These are phyloP conservation scores for Oryza meridionalis DNA, from an alignment of 176 grass and related monocot genomes.

Conservation along the genomic window DNA sequence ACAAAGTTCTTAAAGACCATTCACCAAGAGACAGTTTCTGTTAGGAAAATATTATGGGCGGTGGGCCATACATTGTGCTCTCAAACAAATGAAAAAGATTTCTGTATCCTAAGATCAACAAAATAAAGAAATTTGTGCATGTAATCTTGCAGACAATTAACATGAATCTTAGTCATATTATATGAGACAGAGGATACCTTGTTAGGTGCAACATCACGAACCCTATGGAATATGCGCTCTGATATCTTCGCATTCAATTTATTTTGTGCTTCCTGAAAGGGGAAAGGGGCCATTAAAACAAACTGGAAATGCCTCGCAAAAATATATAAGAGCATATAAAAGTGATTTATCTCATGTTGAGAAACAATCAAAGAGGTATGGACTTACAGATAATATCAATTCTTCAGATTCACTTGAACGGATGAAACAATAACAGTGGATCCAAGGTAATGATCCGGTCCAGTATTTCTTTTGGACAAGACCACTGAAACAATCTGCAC, in stretches of 20 bases:
- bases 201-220: conserved; percentile 94
- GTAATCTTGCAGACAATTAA: conserved; percentile 7
- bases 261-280: conserved; percentile 72
- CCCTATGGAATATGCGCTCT: conserved; percentile 74
- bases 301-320: conserved; percentile 10
- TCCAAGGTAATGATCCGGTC: conserved; percentile 79
- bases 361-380: conserved; percentile 6
- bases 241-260: conserved; percentile 71
- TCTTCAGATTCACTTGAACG: conserved; percentile 82
- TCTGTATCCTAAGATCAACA: neutral
- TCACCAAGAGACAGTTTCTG: no score
- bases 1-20: neutral
- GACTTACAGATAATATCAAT: conserved; percentile 67
- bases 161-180: neutral
- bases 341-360: conserved; percentile 12
- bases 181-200: conserved; percentile 62
- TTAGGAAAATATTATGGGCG: neutral
- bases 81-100: neutral
- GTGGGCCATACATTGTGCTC: neutral
- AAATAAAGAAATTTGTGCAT: neutral
- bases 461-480: conserved; percentile 80
- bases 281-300: conserved; percentile 21
- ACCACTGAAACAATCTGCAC: conserved; percentile 60
- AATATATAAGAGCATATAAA: conserved; percentile 26
- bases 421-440: conserved; percentile 95